phyloP scores from a whole-genome alignment of 495 filamentous ascomycete genomes.

The Platismatia glauca region DNA sequence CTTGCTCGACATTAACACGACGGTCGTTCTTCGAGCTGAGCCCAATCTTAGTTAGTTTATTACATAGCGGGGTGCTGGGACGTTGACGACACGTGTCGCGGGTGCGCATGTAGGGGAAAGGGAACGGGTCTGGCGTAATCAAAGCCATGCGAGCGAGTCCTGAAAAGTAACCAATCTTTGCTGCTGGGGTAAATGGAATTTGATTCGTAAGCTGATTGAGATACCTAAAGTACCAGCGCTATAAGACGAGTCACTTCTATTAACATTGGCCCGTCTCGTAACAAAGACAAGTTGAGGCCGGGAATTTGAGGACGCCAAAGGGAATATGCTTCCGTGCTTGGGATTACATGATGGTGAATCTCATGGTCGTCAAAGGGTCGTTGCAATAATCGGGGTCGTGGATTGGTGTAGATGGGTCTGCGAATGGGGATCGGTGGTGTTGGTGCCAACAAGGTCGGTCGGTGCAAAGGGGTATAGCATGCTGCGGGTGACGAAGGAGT shows the following conservation, averaged over 20 bases:
- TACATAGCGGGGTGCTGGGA: neutral
- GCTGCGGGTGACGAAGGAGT: neutral
- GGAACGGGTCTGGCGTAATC: neutral
- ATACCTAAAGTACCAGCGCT: slow-evolving; percentile 12
- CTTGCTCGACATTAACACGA: neutral
- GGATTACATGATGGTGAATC: slow-evolving; percentile 29
- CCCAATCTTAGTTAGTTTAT: neutral
- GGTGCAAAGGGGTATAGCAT: slow-evolving; percentile 7
- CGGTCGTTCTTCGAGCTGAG: neutral
- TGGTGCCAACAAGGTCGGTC: slow-evolving; percentile 5
- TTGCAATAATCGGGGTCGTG: slow-evolving; percentile 15
- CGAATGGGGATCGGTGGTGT: slow-evolving; percentile 7
- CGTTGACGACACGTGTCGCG: neutral
- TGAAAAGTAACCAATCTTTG: neutral
- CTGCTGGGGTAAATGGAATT: neutral
- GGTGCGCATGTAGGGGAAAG: neutral
- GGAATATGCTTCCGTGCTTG: slow-evolving; percentile 15
- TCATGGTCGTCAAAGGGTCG: slow-evolving; percentile 22
- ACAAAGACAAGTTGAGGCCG: slow-evolving; percentile 2
- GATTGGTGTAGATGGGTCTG: slow-evolving; percentile 4
- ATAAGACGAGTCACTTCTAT: slow-evolving; percentile 14
- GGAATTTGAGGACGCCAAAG: slow-evolving; percentile 7
- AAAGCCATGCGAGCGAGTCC: neutral
- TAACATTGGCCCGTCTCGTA: slow-evolving; percentile 10
- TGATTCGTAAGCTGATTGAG: slow-evolving; percentile 11